Base-by-base conservation (phyloP, 148 eudicot genomes). In the Camellia granthamiana region DNA sequence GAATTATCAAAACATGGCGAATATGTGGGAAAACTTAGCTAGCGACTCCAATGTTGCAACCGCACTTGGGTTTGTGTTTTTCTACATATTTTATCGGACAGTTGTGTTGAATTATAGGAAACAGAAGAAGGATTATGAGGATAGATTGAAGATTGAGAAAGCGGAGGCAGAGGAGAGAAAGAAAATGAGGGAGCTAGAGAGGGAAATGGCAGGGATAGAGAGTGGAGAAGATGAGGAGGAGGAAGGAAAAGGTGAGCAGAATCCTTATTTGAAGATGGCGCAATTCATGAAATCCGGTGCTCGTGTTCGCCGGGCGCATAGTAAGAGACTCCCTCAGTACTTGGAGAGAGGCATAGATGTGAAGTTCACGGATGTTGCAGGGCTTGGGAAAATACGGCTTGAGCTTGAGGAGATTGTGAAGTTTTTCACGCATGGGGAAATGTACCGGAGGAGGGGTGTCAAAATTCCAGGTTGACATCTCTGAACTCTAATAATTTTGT, bases 401-500 rank as follows among this genome's bases (percentile, higher is more conserved):
- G 98, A 95, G 89, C 92, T 95, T 78, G 98, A 95, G 88, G 98
- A 95, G 90, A 88, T 95, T 83, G 98, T 95, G 59, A 93, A 95
- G 77, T 95, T 95, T 70, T 95, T 95, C 82, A 95, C 97, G 3
- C 93, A 93, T 78, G 98, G 97, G 19, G 98, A 95, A 72, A 90
- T 90, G 90, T 95, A 93, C 70, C 90, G 98, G 9, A 87, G 93
- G 84, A 89, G 98, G 85, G 98, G 98, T 81, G 96, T 95, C 79
- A 90, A 82, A 85, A 95, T 95, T 75, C 98, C 98, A 81, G 98
- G 98, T 95, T 42, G 63, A 88, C 49, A 62, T 56, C 42, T 65
- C 15, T 66, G 67, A n/a, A 59, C 9, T 43, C 16, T 60, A 6
- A 42, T 38, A 5, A 74, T 14, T 30, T 54, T 54, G 14, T 43